These are phyloP conservation scores for Anthracocystis panici-leucophaei DNA, from an alignment of 1,284 basidiomycete species.

Conservation along the genomic window DNA sequence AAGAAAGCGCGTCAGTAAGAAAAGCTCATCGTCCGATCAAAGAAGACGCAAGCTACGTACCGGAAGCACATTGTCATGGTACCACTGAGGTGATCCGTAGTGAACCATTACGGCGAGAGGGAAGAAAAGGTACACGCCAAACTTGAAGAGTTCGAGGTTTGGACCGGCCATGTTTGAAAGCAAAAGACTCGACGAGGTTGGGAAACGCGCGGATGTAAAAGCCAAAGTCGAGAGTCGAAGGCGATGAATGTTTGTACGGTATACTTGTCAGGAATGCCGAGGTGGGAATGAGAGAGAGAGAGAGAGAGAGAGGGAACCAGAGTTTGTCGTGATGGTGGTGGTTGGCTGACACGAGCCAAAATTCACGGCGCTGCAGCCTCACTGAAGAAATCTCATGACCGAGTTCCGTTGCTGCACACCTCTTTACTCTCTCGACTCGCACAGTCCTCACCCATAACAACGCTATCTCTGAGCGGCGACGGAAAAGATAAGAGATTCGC, in stretches of 20 bases:
- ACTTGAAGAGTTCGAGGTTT: constrained; percentile 73
- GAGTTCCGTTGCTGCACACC: constrained; percentile 12
- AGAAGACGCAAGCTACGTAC: constrained; percentile 72
- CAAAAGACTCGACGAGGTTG: neutral
- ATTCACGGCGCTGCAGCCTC: neutral
- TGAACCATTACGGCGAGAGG: constrained; percentile 85
- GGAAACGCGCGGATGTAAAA: too few species aligned
- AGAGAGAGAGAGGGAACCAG: too few species aligned
- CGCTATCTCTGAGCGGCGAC: too few species aligned
- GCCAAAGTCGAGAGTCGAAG: constrained; percentile 2
- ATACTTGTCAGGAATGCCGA: neutral
- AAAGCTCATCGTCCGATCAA: neutral
- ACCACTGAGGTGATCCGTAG: constrained; percentile 91
- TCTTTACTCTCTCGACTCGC: too few species aligned
- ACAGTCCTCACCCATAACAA: too few species aligned
- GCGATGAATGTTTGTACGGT: neutral
- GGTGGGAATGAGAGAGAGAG: too few species aligned
- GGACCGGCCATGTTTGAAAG: constrained; percentile 77
- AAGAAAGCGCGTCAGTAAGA: constrained; percentile 1
- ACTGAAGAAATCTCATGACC: neutral
- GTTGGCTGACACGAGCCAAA: constrained; percentile 8
- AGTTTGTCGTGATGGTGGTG: neutral
- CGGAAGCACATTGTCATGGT: constrained; percentile 81
- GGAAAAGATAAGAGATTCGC: too few species aligned
- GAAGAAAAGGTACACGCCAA: constrained; percentile 78